These are phyloP conservation scores for Hypoxylon sp. DNA, from an alignment of 2,329 filamentous ascomycete genomes.

Conservation along the genomic window DNA sequence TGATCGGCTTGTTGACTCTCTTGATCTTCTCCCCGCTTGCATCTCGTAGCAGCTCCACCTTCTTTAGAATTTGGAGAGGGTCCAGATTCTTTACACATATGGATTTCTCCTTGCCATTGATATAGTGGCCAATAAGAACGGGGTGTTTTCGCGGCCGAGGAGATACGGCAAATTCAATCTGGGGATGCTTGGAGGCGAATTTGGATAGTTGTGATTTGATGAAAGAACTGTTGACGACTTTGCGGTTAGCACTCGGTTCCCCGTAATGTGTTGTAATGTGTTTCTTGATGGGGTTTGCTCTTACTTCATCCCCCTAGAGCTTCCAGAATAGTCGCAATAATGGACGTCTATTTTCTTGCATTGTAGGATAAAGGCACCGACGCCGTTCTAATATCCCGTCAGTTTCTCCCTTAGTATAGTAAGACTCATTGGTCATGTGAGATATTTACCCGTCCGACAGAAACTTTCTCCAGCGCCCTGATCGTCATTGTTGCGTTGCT, in stretches of 20 bases:
- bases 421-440: conserved; percentile 24
- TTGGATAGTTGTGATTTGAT: conserved; percentile 80
- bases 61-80: conserved; percentile 83
- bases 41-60: conserved; percentile 80
- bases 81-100: conserved; percentile 92
- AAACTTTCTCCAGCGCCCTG: conserved; percentile 66
- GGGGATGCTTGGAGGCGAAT: conserved; percentile 86
- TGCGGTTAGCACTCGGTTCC: conserved; percentile 48
- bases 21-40: conserved; percentile 82
- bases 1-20: conserved; percentile 74
- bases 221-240: conserved; percentile 73
- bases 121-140: conserved; percentile 89
- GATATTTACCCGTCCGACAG: conserved; percentile 66
- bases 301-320: conserved; percentile 94
- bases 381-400: conserved; percentile 80
- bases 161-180: conserved; percentile 92
- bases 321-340: conserved; percentile 97
- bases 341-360: conserved; percentile 97
- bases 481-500: conserved; percentile 67
- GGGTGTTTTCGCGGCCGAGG: conserved; percentile 93
- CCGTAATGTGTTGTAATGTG: background rate
- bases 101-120: conserved; percentile 88
- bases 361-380: conserved; percentile 96
- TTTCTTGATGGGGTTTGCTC: conserved; percentile 53
- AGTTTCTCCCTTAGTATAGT: background rate